Percentiles rank a stretch among this genome's conserved stretches.
Conservation (phyloP, 2,329 filamentous ascomycete species). For the Amesomyces nigricolor region DNA sequence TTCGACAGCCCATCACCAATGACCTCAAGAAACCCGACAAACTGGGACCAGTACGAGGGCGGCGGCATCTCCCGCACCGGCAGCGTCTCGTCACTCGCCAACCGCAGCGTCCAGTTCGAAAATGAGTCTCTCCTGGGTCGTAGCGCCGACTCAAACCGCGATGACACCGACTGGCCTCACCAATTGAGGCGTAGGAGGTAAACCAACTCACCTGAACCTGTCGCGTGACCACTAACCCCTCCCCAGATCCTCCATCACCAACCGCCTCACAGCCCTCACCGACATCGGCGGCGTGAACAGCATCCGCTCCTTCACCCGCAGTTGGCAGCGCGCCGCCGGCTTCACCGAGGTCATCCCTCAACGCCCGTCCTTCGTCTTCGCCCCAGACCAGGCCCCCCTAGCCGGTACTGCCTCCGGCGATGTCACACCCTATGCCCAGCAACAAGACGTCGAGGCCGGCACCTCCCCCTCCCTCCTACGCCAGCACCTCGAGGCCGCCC, state of each 20-base stretch:
- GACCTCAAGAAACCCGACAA: constrained; percentile 35
- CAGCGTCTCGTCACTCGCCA: constrained; percentile 38
- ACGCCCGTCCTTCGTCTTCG: constrained; percentile 65
- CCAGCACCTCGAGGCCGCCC: constrained; percentile 45
- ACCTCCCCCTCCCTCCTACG: constrained; percentile 41
- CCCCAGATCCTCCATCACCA: constrained; percentile 54
- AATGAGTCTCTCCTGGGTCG: constrained; percentile 42
- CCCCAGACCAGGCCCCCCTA: constrained; percentile 47
- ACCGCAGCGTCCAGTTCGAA: constrained; percentile 40
- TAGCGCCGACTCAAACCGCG: constrained; percentile 32
- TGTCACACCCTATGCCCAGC: constrained; percentile 38
- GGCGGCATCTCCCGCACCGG: constrained; percentile 38
- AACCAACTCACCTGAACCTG: neutral
- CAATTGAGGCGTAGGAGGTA: constrained; percentile 35
- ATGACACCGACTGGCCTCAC: constrained; percentile 29
- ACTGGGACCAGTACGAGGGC: constrained; percentile 44
- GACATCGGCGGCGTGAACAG: constrained; percentile 89
- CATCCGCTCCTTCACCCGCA: constrained; percentile 86
- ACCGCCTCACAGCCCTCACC: constrained; percentile 51
- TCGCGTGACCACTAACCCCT: neutral
- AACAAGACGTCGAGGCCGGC: constrained; percentile 37
- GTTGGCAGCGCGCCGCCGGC: constrained; percentile 83
- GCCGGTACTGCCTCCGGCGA: constrained; percentile 30
- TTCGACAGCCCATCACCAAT: constrained; percentile 13
- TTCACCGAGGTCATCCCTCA: constrained; percentile 85